phyloP scores from a whole-genome alignment of 2,329 filamentous ascomycete genomes.

The Fusarium kyushuense region DNA sequence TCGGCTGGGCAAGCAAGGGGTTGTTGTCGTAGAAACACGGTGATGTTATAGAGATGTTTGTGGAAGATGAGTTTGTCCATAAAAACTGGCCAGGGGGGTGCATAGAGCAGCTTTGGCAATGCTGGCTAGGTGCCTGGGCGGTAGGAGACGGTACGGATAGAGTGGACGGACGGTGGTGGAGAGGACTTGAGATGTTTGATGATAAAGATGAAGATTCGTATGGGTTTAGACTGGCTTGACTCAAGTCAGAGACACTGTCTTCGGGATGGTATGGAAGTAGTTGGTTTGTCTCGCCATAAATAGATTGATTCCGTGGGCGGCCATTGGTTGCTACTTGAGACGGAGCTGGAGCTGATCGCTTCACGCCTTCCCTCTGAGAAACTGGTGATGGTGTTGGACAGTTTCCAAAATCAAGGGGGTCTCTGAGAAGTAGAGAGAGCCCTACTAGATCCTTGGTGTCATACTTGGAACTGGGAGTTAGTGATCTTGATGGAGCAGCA shows the following conservation, averaged over 20 bases:
- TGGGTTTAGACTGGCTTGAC: background rate
- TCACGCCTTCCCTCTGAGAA: background rate
- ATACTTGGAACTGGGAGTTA: background rate
- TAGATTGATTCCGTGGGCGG: too few relatives aligned
- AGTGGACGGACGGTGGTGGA: background rate
- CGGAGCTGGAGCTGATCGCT: background rate
- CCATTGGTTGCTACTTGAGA: background rate
- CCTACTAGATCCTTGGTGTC: conserved; percentile 14
- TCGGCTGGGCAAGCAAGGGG: background rate
- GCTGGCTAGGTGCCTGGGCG: background rate
- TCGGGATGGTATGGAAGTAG: background rate
- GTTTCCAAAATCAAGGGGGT: conserved; percentile 3
- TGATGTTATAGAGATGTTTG: conserved; percentile 9
- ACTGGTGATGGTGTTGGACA: background rate
- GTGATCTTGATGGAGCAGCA: background rate
- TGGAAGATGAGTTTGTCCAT: conserved; percentile 29
- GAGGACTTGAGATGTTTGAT: background rate
- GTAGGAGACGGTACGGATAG: background rate
- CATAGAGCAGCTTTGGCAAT: background rate
- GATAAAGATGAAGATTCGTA: conserved; percentile 9
- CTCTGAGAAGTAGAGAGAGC: conserved; percentile 18
- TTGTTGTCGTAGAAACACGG: background rate
- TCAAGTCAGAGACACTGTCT: conserved; percentile 4
- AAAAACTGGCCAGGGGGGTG: conserved; percentile 12
- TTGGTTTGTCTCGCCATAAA: background rate